These are phyloP conservation scores for Amaranthus hypochondriacus DNA, from an alignment of 148 eudicot species.

Conservation along the genomic window DNA sequence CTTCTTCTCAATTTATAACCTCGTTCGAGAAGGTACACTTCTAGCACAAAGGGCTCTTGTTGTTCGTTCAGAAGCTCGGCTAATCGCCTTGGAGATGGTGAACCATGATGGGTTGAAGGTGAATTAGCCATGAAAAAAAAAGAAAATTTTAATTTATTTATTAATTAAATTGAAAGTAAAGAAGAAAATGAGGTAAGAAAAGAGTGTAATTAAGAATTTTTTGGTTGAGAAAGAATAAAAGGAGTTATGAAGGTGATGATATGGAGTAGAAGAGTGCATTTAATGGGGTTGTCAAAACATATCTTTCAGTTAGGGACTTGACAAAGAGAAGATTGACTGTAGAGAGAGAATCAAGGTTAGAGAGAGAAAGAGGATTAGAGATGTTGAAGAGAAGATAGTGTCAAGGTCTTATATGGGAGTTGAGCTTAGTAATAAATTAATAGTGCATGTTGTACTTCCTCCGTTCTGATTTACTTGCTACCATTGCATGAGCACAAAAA, in stretches of 20 bases:
- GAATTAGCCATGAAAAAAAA: slow-evolving; percentile 30
- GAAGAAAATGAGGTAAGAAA: not conserved
- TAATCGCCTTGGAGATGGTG: slow-evolving; percentile 36
- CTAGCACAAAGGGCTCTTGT: slow-evolving; percentile 65
- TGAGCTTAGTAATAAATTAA: not conserved
- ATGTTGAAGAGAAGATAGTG: not conserved
- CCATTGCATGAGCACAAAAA: no score
- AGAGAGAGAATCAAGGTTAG: slow-evolving; percentile 5
- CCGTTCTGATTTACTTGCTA: no score
- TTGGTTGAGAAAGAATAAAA: not conserved
- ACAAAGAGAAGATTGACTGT: slow-evolving; percentile 14
- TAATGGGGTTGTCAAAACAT: slow-evolving; percentile 17
- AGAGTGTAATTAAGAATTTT: not conserved
- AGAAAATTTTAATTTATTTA: not conserved
- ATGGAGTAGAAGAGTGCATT: slow-evolving; percentile 14
- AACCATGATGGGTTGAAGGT: slow-evolving; percentile 13
- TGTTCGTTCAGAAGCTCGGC: slow-evolving; percentile 50
- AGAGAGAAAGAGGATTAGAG: not conserved
- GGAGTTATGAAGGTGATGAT: not conserved
- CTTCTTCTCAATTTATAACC: slow-evolving; percentile 28
- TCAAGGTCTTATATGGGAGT: slow-evolving; percentile 21
- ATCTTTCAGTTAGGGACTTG: slow-evolving; percentile 21
- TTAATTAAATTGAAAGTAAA: no score
- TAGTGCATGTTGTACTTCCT: no score
- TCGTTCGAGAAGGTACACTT: slow-evolving; percentile 49